Base-by-base conservation (phyloP, 1,284 basidiomycete genomes). In the Sporisorium iseilematis-ciliati region DNA sequence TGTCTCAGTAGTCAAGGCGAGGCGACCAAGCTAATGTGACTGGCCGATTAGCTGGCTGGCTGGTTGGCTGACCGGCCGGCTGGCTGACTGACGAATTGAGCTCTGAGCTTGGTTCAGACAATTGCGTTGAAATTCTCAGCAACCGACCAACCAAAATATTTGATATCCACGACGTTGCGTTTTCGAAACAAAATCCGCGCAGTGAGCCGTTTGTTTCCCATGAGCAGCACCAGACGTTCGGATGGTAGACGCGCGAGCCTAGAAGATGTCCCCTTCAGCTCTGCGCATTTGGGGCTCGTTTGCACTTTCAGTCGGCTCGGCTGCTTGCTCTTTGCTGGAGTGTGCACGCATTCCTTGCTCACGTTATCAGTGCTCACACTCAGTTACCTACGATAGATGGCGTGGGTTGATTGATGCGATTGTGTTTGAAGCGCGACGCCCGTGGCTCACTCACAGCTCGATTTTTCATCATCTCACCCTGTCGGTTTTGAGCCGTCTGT, bases 151-250 rank as follows among this genome's bases (percentile, higher is more conserved):
- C 25, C 40, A 18, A 54, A 29, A 53, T 41, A 26, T 20, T 49
- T 26, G 53, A 41, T 54, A 54, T 54, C 52, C 52, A 35, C 53
- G 53, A 54, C 53, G 53, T 26, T 54, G 18, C 29, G 29, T n/a
- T 49, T 49, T 20, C 8, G 29, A 31, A 48, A 31, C 35, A 14
- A 14, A 38, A 38, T 38, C 35, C 12, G 35, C 35, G 35, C 35
- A 4, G 14, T 10, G 35, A 14, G 35, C 35, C 35, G 12, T 10
- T 5, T 14, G 2, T 16, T 12, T 16, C n/a, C n/a, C n/a, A n/a
- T n/a, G n/a, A n/a, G n/a, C n/a, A n/a, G n/a, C n/a, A n/a, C n/a
- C n/a, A n/a, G n/a, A 3, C 14, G 2, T 14, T 14, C 35, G 35
- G 35, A 38, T 16, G 35, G 35, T 46, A 26, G 16, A n/a, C 11